Percentiles rank a stretch among this genome's conserved stretches.
phyloP scores from a whole-genome alignment of 495 filamentous ascomycete genomes.

The Bathelium albidoporum region DNA sequence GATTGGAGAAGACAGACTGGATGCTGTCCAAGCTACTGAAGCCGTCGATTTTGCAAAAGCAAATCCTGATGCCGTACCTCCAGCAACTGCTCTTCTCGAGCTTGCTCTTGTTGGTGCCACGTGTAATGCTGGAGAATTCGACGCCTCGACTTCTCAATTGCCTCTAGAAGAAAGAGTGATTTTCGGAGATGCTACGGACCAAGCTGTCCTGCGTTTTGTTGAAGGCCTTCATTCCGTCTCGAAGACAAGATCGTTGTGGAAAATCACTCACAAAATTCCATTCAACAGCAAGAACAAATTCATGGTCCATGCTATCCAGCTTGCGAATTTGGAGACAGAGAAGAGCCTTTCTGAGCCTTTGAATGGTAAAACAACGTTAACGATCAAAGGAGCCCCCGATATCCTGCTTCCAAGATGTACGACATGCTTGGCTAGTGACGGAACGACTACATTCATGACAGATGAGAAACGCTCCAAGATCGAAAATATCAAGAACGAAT shows the following conservation, averaged over 20 bases:
- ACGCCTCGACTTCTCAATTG: slow-evolving; percentile 16
- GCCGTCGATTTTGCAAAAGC: not conserved
- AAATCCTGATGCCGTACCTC: not conserved
- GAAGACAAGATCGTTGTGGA: not conserved
- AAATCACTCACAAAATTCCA: slow-evolving; percentile 11
- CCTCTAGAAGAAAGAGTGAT: slow-evolving; percentile 25
- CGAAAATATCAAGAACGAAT: slow-evolving; percentile 31
- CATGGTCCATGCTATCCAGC: slow-evolving; percentile 23
- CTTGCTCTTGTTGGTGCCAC: slow-evolving; percentile 14
- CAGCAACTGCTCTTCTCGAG: not conserved
- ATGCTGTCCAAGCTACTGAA: not conserved
- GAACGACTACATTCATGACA: slow-evolving; percentile 27
- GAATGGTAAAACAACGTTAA: not conserved
- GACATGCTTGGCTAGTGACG: slow-evolving; percentile 33
- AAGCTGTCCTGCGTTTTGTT: slow-evolving; percentile 26
- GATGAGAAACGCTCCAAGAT: slow-evolving; percentile 25
- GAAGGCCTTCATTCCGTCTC: slow-evolving; percentile 10
- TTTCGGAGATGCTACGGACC: slow-evolving; percentile 30
- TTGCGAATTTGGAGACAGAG: slow-evolving; percentile 16
- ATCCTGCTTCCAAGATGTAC: slow-evolving; percentile 38
- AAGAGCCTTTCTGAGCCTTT: not conserved
- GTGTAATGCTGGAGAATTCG: slow-evolving; percentile 30
- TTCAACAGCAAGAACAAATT: slow-evolving; percentile 35
- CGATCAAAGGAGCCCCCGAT: slow-evolving; percentile 44
- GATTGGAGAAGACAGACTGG: not conserved